phyloP scores from a whole-genome alignment of 2,329 filamentous ascomycete genomes.

The Aureobasidium namibiae region DNA sequence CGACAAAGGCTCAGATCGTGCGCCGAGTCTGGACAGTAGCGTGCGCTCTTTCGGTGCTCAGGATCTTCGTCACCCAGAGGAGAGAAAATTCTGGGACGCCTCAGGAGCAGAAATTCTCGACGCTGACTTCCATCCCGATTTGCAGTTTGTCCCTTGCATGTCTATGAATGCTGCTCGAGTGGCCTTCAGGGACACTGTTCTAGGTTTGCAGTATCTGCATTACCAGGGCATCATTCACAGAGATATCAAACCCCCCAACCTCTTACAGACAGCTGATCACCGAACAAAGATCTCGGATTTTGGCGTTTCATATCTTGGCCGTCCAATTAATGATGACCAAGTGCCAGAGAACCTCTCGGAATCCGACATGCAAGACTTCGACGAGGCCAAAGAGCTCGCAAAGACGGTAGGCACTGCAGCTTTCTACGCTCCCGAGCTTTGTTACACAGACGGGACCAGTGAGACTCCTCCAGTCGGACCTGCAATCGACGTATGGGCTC shows the following conservation, averaged over 20 bases:
- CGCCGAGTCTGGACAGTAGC: slow-evolving; percentile 74
- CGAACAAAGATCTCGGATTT: slow-evolving; percentile 98
- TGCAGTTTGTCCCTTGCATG: slow-evolving; percentile 88
- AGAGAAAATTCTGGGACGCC: slow-evolving; percentile 39
- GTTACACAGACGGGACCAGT: slow-evolving; percentile 78
- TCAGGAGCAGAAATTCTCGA: slow-evolving; percentile 40
- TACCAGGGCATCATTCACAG: slow-evolving; percentile 66
- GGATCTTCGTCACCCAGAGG: slow-evolving; percentile 31
- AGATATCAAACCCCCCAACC: slow-evolving; percentile 59
- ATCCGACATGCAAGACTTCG: slow-evolving; percentile 72
- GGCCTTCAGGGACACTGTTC: slow-evolving; percentile 84
- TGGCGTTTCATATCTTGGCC: slow-evolving; percentile 92
- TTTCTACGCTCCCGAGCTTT: slow-evolving; percentile 94
- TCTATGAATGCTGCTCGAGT: slow-evolving; percentile 74
- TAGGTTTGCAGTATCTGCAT: slow-evolving; percentile 82
- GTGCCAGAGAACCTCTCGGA: slow-evolving; percentile 64
- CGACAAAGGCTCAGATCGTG: slow-evolving; percentile 40
- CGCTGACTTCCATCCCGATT: slow-evolving; percentile 72
- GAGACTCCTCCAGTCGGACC: slow-evolving; percentile 71
- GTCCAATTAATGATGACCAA: slow-evolving; percentile 73
- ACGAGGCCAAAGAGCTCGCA: slow-evolving; percentile 84
- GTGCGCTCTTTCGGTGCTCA: slow-evolving; percentile 23
- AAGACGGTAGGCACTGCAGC: slow-evolving; percentile 97
- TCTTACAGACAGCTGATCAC: slow-evolving; percentile 76
- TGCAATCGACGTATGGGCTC: slow-evolving; percentile 94